Evolutionary conservation across 768 basidiomycete genomes (phyloP).

Genomic region (Sutorius australiensis): DNA sequence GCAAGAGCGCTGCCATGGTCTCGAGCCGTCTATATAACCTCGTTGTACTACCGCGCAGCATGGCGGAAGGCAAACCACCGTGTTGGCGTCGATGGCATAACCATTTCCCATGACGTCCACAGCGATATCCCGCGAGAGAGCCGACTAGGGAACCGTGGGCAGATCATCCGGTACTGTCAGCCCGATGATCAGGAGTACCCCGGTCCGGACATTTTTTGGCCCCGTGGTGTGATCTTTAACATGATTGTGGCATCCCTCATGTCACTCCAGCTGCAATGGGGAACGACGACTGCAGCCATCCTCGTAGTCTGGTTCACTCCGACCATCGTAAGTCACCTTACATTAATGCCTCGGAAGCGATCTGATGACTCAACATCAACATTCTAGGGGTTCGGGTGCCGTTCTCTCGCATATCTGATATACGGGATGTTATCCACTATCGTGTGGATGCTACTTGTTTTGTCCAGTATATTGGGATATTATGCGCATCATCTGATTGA

Average conservation of each 20-base stretch:
- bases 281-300: slow-evolving; percentile 27
- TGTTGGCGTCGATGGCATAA: not conserved
- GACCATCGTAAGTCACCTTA: slow-evolving; percentile 19
- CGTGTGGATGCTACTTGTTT: slow-evolving; percentile 30
- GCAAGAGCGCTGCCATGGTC: slow-evolving; percentile 20
- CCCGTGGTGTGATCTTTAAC: slow-evolving; percentile 19
- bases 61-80: slow-evolving; percentile 1
- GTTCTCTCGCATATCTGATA: slow-evolving; percentile 30
- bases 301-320: slow-evolving; percentile 30
- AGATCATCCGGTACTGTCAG: slow-evolving; percentile 22
- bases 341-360: not conserved
- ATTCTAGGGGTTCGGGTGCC: slow-evolving; percentile 30
- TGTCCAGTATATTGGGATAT: slow-evolving; percentile 27
- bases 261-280: slow-evolving; percentile 33
- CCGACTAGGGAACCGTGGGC: slow-evolving; percentile 17
- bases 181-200: slow-evolving; percentile 2
- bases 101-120: not conserved
- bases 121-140: slow-evolving; percentile 7
- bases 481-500: slow-evolving; percentile 8
- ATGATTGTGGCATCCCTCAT: slow-evolving; percentile 30
- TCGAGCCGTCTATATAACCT: slow-evolving; percentile 10
- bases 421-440: slow-evolving; percentile 28
- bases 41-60: slow-evolving; percentile 16
- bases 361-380: not conserved
- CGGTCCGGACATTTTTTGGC: slow-evolving; percentile 12